Conservation (phyloP, 805 yeast species). For the Candida sonorensis region DNA sequence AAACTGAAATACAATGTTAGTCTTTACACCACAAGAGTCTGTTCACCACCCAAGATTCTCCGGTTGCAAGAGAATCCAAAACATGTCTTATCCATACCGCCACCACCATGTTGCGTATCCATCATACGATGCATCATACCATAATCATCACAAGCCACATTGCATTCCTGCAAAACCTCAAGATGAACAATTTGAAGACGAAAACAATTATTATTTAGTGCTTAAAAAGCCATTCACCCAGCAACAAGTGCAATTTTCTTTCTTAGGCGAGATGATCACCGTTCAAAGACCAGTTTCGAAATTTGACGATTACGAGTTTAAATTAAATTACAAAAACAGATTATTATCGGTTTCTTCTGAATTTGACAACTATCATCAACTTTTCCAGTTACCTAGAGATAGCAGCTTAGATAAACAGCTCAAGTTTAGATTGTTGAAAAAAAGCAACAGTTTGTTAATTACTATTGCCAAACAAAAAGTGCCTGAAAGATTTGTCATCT, state of each 20-base stretch:
- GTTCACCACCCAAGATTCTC: too few relatives aligned
- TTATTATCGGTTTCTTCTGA: slow-evolving; percentile 15
- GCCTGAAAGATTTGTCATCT: too few relatives aligned
- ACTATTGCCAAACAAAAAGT: too few relatives aligned
- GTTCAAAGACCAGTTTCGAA: neutral
- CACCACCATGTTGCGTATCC: neutral
- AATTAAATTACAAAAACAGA: slow-evolving; percentile 6
- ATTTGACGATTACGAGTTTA: slow-evolving; percentile 20
- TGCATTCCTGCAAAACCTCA: slow-evolving; percentile 1
- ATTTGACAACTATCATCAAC: slow-evolving; percentile 15
- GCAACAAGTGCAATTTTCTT: slow-evolving; percentile 1
- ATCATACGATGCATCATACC: slow-evolving; percentile 3
- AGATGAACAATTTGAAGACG: slow-evolving; percentile 13
- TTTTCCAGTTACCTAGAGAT: slow-evolving; percentile 19
- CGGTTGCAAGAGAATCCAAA: too few relatives aligned
- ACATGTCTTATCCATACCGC: too few relatives aligned
- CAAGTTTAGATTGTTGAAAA: slow-evolving; percentile 8
- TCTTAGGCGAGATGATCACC: neutral
- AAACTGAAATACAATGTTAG: too few relatives aligned
- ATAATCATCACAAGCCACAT: slow-evolving; percentile 2
- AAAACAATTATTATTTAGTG: slow-evolving; percentile 16
- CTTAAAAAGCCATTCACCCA: slow-evolving; percentile 11
- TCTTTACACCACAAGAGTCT: too few relatives aligned
- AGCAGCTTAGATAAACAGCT: slow-evolving; percentile 12
- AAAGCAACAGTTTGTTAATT: slow-evolving; percentile 17